Conservation (phyloP, 305 asterid genomes). For the Striga hermonthica region DNA sequence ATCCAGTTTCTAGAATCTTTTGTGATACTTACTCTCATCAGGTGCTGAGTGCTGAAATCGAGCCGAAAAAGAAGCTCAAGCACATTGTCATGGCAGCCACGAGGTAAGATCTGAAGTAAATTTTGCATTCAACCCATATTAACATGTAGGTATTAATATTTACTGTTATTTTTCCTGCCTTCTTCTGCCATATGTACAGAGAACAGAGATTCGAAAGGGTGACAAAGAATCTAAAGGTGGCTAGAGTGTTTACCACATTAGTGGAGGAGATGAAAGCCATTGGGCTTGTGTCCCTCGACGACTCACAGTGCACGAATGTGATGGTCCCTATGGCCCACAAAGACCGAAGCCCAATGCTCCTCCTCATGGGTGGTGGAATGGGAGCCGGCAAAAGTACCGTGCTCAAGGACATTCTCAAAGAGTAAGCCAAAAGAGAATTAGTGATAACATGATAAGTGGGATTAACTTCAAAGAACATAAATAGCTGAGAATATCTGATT, state of each 20-base stretch:
- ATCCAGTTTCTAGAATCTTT: neutral
- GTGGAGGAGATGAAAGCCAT: conserved; percentile 99
- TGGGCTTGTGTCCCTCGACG: conserved; percentile 75
- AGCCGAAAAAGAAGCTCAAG: conserved; percentile 82
- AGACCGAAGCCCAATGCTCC: conserved; percentile 91
- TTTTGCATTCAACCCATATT: too few relatives aligned
- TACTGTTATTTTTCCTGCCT: too few relatives aligned
- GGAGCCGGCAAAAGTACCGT: conserved; percentile 98
- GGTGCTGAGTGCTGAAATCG: conserved; percentile 72
- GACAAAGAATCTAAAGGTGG: conserved; percentile 93
- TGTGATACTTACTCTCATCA: conserved; percentile 30
- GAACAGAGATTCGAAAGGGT: conserved; percentile 94
- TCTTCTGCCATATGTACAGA: conserved; percentile 35
- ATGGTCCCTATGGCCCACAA: conserved; percentile 99
- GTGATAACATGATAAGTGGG: neutral
- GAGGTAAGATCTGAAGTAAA: conserved; percentile 41
- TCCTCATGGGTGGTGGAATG: conserved; percentile 99
- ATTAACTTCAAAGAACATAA: conserved; percentile 16
- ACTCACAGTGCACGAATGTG: conserved; percentile 89
- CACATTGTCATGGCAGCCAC: conserved; percentile 92
- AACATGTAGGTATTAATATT: too few relatives aligned
- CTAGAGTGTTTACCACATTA: conserved; percentile 83
- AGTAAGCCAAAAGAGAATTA: conserved; percentile 45
- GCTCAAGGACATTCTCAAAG: conserved; percentile 92
- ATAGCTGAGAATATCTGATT: neutral